Conservation (phyloP, 768 basidiomycete species). For the Chlorophyllum brunneum region DNA sequence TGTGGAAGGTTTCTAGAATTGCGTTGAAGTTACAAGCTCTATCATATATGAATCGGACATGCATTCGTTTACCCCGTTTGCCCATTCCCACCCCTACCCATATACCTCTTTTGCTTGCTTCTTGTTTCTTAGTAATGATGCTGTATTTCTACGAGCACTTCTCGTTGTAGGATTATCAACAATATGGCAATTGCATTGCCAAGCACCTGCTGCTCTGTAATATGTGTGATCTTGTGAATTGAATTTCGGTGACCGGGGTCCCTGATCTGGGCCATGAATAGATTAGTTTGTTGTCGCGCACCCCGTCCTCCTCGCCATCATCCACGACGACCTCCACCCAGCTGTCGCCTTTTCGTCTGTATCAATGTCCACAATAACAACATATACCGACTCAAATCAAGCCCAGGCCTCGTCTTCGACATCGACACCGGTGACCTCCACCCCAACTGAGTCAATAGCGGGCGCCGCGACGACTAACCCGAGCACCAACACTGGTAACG, state of each 20-base stretch:
- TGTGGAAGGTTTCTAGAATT: conserved; percentile 5
- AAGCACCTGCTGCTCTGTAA: neutral
- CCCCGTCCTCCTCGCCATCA: conserved; percentile 3
- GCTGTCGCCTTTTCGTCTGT: neutral
- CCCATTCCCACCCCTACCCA: neutral
- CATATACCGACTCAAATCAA: conserved; percentile 5
- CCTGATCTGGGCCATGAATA: neutral
- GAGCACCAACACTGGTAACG: neutral
- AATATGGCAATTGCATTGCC: neutral
- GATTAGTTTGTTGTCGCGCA: conserved; percentile 3
- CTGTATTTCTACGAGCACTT: conserved; percentile 10
- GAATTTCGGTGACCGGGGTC: conserved; percentile 9
- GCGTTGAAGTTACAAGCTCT: neutral
- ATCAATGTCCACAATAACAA: conserved; percentile 1
- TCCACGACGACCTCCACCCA: neutral
- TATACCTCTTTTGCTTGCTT: neutral
- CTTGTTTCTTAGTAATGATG: neutral
- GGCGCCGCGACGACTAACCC: neutral
- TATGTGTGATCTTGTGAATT: neutral
- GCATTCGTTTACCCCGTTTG: neutral
- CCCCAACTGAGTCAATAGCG: neutral
- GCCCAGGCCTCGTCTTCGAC: conserved; percentile 10
- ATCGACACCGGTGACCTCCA: conserved; percentile 7
- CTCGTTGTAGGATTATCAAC: conserved; percentile 5
- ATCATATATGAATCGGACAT: conserved; percentile 2